These are phyloP conservation scores for Dioscorea dumetorum DNA, from an alignment of 106 monocot species.

Conservation along the genomic window DNA sequence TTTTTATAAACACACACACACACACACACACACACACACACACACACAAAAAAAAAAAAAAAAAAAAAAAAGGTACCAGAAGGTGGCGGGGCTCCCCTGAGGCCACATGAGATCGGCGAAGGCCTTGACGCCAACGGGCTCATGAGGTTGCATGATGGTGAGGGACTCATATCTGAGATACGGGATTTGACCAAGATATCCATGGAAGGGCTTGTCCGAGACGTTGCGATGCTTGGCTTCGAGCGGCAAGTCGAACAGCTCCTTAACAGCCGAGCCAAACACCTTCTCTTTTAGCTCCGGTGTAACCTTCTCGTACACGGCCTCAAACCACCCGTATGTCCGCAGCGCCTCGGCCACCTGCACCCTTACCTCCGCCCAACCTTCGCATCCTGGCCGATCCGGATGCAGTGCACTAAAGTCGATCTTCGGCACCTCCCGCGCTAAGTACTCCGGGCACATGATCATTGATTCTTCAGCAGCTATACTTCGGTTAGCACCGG, in stretches of 20 bases:
- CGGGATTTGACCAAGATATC: not conserved
- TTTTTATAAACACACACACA: too few species aligned
- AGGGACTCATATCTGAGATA: not conserved
- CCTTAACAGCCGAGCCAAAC: not conserved
- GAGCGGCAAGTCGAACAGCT: constrained; percentile 3
- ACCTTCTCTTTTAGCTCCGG: not conserved
- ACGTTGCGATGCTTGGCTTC: not conserved
- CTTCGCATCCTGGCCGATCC: not conserved
- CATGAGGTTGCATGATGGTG: not conserved
- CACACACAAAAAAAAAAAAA: too few species aligned
- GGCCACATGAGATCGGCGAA: not conserved
- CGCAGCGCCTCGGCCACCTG: constrained; percentile 2
- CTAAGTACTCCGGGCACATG: too few species aligned
- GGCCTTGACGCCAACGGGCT: not conserved
- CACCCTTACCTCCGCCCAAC: not conserved
- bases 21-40: too few species aligned
- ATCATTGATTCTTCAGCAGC: too few species aligned
- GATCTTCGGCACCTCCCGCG: not conserved
- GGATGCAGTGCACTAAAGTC: not conserved
- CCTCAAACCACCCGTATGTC: constrained; percentile 5
- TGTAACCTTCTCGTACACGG: not conserved
- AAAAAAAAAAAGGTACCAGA: too few species aligned
- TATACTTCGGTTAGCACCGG: too few species aligned
- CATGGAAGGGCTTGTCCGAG: not conserved
- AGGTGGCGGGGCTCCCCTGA: not conserved